phyloP scores from a whole-genome alignment of 1,284 basidiomycete species.

The Marasmius tenuissimus region DNA sequence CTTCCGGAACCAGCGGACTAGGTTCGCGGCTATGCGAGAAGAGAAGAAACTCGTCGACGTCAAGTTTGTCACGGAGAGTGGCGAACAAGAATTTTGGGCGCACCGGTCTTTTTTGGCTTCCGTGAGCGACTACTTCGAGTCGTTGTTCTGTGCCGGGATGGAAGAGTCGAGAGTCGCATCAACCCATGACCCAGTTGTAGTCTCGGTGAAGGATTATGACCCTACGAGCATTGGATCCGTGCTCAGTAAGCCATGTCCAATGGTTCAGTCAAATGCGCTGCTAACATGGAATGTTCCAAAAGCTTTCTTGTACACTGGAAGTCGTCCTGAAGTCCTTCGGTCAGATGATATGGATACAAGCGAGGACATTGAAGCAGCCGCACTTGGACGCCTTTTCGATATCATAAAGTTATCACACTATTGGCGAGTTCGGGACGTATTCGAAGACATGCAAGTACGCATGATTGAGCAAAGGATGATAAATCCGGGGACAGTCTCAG shows the following conservation, averaged over 20 bases:
- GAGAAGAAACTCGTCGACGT: conserved; percentile 29
- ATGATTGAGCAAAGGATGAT: not conserved
- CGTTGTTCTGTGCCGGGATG: conserved; percentile 26
- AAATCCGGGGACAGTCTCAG: not conserved
- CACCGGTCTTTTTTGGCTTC: conserved; percentile 33
- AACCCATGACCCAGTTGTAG: conserved; percentile 11
- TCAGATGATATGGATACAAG: not conserved
- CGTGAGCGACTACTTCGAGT: conserved; percentile 26
- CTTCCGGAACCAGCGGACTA: conserved; percentile 17
- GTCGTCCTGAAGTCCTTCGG: not conserved
- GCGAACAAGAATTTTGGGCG: conserved; percentile 21
- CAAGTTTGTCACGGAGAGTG: conserved; percentile 22
- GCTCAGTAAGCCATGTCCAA: conserved; percentile 19
- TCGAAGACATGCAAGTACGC: not conserved
- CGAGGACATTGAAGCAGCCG: not conserved
- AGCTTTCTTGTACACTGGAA: not conserved
- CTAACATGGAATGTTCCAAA: not conserved
- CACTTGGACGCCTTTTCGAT: not conserved
- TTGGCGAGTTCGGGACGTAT: not conserved
- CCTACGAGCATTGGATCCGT: conserved; percentile 15
- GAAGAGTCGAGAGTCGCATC: conserved; percentile 20
- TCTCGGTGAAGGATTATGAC: conserved; percentile 16
- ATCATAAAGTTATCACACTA: not conserved
- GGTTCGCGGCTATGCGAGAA: conserved; percentile 28
- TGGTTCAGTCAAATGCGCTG: not conserved